These are phyloP conservation scores for Wickerhamomyces strasburgensis DNA, from an alignment of 805 yeast genomes.

Conservation along the genomic window DNA sequence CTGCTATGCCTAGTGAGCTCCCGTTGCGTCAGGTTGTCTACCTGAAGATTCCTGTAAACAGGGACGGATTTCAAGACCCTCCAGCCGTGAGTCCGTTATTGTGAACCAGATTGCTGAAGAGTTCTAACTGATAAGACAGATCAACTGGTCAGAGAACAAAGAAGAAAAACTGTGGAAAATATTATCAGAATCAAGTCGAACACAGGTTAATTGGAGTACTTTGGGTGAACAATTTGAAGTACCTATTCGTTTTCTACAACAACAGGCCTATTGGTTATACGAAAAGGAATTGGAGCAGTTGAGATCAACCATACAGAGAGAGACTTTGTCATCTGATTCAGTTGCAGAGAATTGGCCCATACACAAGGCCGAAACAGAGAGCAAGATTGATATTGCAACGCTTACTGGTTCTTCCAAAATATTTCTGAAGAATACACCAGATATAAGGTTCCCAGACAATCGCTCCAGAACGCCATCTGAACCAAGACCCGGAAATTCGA, in stretches of 20 bases:
- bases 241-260: conserved; percentile 24
- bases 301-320: conserved; percentile 18
- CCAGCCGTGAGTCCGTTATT: conserved; percentile 16
- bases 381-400: not conserved
- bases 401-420: not conserved
- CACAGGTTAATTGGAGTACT: conserved; percentile 19
- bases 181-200: conserved; percentile 22
- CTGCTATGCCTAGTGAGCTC: no score
- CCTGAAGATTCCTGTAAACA: conserved; percentile 21
- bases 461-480: no score
- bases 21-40: conserved; percentile 16
- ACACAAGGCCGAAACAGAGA: not conserved
- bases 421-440: no score
- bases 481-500: no score
- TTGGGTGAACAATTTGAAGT: conserved; percentile 18
- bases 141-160: conserved; percentile 22
- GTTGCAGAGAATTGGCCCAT: conserved; percentile 2
- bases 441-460: no score
- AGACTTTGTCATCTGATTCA: conserved; percentile 14
- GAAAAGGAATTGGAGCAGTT: conserved; percentile 25
- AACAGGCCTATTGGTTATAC: conserved; percentile 26
- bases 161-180: conserved; percentile 24
- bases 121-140: no score
- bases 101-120: no score
- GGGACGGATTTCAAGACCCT: conserved; percentile 24